phyloP scores from a whole-genome alignment of 176 grass and related monocot species.

The Avena insularis region DNA sequence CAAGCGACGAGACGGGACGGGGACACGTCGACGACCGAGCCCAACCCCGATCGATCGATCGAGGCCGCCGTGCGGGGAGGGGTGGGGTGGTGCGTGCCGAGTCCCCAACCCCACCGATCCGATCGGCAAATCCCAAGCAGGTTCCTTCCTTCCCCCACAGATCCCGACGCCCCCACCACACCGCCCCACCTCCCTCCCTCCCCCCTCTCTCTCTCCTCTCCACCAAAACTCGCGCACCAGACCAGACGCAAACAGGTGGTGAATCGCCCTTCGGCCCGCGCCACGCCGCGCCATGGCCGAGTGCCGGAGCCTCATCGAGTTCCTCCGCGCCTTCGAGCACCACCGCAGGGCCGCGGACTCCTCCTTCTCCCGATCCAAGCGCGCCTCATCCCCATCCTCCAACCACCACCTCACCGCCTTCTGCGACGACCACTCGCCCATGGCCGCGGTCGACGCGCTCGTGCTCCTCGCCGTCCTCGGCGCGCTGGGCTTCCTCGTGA shows the following conservation, averaged over 20 bases:
- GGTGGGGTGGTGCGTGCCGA: background rate
- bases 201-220: no score
- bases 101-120: constrained; percentile 51
- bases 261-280: background rate
- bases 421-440: constrained; percentile 75
- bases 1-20: background rate
- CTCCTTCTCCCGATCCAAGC: constrained; percentile 48
- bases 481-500: constrained; percentile 66
- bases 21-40: background rate
- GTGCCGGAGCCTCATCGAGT: constrained; percentile 98
- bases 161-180: constrained; percentile 51
- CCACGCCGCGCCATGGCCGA: constrained; percentile 65
- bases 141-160: constrained; percentile 28
- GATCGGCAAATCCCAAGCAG: constrained; percentile 35
- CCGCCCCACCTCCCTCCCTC: background rate
- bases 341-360: constrained; percentile 66
- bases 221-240: background rate
- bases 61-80: background rate
- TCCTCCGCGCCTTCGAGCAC: constrained; percentile 94
- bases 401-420: constrained; percentile 40
- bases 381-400: background rate
- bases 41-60: background rate
- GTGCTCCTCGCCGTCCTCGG: constrained; percentile 69
- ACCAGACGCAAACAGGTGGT: background rate
- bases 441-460: constrained; percentile 73